These are phyloP conservation scores for Pterocarpus macrocarpus DNA, from an alignment of 306 rosid species.

Conservation along the genomic window DNA sequence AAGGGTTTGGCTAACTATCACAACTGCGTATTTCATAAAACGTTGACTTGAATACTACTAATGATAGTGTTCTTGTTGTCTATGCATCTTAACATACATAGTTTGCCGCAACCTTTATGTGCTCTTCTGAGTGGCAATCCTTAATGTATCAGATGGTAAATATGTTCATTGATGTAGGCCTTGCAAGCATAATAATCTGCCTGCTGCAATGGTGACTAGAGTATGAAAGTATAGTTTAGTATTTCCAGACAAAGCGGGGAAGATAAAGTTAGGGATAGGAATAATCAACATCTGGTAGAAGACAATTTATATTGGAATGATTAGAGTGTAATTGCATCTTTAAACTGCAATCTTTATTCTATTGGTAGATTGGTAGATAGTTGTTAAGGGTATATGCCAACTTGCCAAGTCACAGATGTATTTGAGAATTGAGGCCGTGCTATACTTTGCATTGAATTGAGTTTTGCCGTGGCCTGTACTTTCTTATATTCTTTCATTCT, in stretches of 20 bases:
- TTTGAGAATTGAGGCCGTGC: neutral
- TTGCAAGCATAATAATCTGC: neutral
- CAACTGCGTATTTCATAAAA: neutral
- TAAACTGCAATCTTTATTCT: neutral
- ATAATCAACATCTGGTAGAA: neutral
- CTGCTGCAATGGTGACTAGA: neutral
- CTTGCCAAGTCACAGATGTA: conserved; percentile 5
- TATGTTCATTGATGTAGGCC: neutral
- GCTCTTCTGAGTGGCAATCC: neutral
- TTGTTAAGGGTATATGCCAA: neutral
- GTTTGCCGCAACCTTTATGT: neutral
- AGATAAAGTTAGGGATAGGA: neutral
- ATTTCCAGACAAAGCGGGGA: neutral
- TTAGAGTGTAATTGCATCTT: neutral
- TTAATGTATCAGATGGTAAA: neutral
- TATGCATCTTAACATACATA: neutral
- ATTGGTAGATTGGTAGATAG: neutral
- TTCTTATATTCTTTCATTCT: neutral
- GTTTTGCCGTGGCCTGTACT: neutral
- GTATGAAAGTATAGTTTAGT: neutral
- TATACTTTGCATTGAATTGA: neutral
- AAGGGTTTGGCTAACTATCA: neutral
- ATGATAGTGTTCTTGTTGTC: neutral
- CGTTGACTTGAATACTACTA: neutral
- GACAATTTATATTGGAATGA: neutral